Percentiles rank a stretch among this genome's conserved stretches.
Conservation (phyloP, 2,329 filamentous ascomycete genomes). For the Zymoseptoria brevis region DNA sequence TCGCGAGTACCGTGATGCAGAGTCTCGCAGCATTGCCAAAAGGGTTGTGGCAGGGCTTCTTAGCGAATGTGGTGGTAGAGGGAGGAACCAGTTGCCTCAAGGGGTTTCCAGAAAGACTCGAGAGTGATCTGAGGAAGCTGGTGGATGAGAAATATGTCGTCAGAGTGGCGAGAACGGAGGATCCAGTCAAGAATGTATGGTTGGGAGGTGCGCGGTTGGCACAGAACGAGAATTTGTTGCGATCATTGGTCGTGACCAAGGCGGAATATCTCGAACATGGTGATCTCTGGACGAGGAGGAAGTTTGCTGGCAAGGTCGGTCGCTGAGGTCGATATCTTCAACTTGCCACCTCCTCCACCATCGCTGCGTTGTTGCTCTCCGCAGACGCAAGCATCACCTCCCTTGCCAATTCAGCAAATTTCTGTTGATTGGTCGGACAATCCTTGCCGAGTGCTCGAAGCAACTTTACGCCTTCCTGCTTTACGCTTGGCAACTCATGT, state of each 20-base stretch:
- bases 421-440: constrained; percentile 19
- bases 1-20: constrained; percentile 76
- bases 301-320: constrained; percentile 27
- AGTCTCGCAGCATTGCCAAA: constrained; percentile 66
- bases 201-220: constrained; percentile 73
- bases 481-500: constrained; percentile 20
- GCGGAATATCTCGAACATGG: constrained; percentile 88
- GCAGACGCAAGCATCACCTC: constrained; percentile 11
- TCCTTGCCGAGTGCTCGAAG: constrained; percentile 24
- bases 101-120: constrained; percentile 71
- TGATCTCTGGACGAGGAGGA: constrained; percentile 28
- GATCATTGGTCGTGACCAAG: constrained; percentile 67
- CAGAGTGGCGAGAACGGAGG: constrained; percentile 58
- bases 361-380: constrained; percentile 2
- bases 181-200: constrained; percentile 80
- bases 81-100: constrained; percentile 75
- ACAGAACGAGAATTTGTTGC: constrained; percentile 55
- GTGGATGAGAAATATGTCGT: constrained; percentile 64
- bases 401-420: constrained; percentile 17
- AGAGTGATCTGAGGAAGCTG: constrained; percentile 24
- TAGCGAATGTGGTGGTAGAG: constrained; percentile 82
- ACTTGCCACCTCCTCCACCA: constrained; percentile 5
- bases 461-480: constrained; percentile 21
- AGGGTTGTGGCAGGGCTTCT: constrained; percentile 72
- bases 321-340: constrained; percentile 14